These are phyloP conservation scores for Jatropha curcas DNA, from an alignment of 345 rosid genomes.

Conservation along the genomic window DNA sequence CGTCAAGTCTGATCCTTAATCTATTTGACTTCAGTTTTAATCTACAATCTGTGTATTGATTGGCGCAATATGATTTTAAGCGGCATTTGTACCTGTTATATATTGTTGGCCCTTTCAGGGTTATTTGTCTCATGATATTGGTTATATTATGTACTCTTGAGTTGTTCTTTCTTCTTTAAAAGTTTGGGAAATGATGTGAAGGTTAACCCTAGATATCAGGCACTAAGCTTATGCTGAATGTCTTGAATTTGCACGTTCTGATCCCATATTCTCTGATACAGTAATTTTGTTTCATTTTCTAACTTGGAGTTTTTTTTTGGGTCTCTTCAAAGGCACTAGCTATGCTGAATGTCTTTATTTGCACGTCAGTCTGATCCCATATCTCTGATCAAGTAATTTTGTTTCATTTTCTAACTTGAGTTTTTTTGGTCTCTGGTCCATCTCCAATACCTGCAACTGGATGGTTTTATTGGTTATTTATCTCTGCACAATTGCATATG, in stretches of 20 bases:
- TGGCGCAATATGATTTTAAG: no score
- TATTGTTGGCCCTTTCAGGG: background rate
- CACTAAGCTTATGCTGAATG: conserved; percentile 33
- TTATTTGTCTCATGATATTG: background rate
- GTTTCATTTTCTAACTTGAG: background rate
- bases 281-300: background rate
- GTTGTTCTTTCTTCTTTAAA: background rate
- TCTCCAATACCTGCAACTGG: background rate
- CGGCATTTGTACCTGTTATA: no score
- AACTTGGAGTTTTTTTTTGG: background rate
- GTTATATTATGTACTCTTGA: background rate
- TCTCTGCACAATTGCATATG: conserved; percentile 44
- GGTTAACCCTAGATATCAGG: conserved; percentile 28
- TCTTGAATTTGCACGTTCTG: conserved; percentile 58
- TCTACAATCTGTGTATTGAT: no score
- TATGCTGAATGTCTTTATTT: conserved; percentile 41
- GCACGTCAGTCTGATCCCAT: conserved; percentile 63
- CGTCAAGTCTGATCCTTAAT: conserved; percentile 49
- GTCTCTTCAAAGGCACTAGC: conserved; percentile 23
- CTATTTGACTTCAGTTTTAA: background rate
- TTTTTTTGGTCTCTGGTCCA: background rate
- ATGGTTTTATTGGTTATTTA: background rate
- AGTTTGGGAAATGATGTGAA: conserved; percentile 42
- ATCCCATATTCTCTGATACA: conserved; percentile 20
- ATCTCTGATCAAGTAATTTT: background rate